These are phyloP conservation scores for Dictyostelium intermedium DNA, from an alignment of 78 protist genomes.

Conservation along the genomic window DNA sequence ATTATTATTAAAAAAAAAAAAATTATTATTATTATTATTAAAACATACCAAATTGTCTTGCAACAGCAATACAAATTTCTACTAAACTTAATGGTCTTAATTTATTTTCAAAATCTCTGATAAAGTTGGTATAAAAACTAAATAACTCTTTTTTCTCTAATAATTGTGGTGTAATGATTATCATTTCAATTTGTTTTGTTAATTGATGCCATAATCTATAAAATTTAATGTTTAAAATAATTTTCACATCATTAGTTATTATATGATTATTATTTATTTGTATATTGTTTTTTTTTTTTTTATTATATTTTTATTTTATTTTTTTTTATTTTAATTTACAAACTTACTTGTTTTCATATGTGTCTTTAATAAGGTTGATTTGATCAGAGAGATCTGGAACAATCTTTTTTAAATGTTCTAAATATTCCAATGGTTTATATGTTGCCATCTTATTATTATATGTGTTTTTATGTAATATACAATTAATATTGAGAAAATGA, in stretches of 20 bases:
- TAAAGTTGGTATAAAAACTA: constrained; percentile 70
- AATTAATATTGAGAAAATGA: neutral
- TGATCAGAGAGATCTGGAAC: constrained; percentile 21
- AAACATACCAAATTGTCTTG: constrained; percentile 36
- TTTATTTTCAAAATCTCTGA: constrained; percentile 80
- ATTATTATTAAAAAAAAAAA: too few species aligned
- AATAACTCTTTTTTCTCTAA: constrained; percentile 42
- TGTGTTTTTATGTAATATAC: neutral
- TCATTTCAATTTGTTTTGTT: constrained; percentile 38
- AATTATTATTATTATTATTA: too few species aligned
- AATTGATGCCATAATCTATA: constrained; percentile 80
- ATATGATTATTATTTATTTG: neutral
- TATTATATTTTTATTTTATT: neutral
- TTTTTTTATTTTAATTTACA: neutral
- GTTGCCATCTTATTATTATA: constrained; percentile 3
- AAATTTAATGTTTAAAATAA: neutral
- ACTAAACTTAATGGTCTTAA: constrained; percentile 82
- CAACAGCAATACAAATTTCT: constrained; percentile 43
- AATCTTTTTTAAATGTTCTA: constrained; percentile 27
- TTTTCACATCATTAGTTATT: neutral
- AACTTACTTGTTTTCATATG: constrained; percentile 48
- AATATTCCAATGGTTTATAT: constrained; percentile 54
- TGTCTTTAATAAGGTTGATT: neutral
- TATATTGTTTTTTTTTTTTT: neutral
- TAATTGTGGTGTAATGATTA: constrained; percentile 33